Evolutionary conservation across 805 yeast genomes (phyloP).

Genomic region (Myxozyma lipomycoides): DNA sequence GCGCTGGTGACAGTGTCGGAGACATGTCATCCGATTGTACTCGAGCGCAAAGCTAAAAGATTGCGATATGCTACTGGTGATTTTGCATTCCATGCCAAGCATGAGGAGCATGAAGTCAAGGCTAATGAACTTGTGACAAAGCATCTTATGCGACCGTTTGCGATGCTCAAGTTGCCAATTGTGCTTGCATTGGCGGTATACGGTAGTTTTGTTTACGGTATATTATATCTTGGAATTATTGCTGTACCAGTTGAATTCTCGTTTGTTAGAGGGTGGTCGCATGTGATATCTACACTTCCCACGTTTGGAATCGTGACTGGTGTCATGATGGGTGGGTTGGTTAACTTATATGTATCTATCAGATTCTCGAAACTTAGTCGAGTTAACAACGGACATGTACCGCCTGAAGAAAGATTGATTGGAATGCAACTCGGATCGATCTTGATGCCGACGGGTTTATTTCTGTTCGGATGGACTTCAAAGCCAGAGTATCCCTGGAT

Average conservation of each 20-base stretch:
- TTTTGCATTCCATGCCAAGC: constrained; percentile 83
- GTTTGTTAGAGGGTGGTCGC: constrained; percentile 11
- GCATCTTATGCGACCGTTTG: constrained; percentile 75
- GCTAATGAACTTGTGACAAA: constrained; percentile 64
- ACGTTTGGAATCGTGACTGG: constrained; percentile 37
- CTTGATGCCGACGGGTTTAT: constrained; percentile 54
- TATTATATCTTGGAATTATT: constrained; percentile 43
- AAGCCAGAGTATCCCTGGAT: constrained; percentile 55
- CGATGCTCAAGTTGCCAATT: constrained; percentile 57
- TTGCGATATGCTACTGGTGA: constrained; percentile 71
- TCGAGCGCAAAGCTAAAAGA: constrained; percentile 47
- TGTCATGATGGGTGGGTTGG: constrained; percentile 34
- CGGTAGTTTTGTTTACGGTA: constrained; percentile 46
- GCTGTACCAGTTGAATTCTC: constrained; percentile 41
- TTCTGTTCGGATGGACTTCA: constrained; percentile 74
- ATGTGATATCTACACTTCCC: constrained; percentile 15
- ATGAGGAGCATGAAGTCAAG: constrained; percentile 75
- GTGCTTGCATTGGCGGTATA: constrained; percentile 42
- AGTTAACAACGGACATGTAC: constrained; percentile 13
- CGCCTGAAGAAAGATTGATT: constrained; percentile 32
- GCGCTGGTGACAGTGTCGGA: constrained; percentile 44
- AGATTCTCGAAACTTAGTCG: constrained; percentile 5
- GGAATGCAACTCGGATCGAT: constrained; percentile 47
- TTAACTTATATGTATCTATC: constrained; percentile 13
- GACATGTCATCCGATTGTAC: constrained; percentile 43